Conservation (phyloP, 2,329 filamentous ascomycete species). For the Emergomyces orientalis region DNA sequence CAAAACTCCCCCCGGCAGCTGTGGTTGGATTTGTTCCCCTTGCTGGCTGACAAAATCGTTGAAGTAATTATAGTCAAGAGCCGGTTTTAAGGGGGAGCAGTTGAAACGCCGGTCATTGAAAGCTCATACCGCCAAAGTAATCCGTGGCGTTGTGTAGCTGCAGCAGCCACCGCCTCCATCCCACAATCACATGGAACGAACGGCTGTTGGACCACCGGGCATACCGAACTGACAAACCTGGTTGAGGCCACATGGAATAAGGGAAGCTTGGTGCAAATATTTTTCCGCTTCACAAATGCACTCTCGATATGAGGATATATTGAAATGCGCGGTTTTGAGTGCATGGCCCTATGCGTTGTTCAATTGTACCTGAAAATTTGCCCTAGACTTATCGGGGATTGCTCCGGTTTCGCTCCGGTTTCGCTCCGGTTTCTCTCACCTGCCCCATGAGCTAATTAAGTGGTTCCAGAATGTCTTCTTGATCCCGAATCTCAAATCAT, state of each 20-base stretch:
- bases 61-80: neutral
- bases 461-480: neutral
- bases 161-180: neutral
- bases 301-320: too few relatives aligned
- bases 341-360: neutral
- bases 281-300: neutral
- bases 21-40: neutral
- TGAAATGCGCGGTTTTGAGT: neutral
- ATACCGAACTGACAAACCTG: neutral
- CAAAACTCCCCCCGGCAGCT: neutral
- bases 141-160: neutral
- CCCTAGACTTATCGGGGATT: neutral
- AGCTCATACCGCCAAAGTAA: neutral
- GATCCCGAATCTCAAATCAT: neutral
- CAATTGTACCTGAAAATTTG: neutral
- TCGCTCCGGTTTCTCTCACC: too few relatives aligned
- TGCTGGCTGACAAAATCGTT: neutral
- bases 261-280: neutral
- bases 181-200: neutral
- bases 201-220: neutral
- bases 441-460: neutral
- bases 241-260: conserved; percentile 5
- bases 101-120: neutral
- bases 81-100: neutral
- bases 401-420: too few relatives aligned